Conservation (phyloP, 345 rosid species). For the Citrus unshiu region DNA sequence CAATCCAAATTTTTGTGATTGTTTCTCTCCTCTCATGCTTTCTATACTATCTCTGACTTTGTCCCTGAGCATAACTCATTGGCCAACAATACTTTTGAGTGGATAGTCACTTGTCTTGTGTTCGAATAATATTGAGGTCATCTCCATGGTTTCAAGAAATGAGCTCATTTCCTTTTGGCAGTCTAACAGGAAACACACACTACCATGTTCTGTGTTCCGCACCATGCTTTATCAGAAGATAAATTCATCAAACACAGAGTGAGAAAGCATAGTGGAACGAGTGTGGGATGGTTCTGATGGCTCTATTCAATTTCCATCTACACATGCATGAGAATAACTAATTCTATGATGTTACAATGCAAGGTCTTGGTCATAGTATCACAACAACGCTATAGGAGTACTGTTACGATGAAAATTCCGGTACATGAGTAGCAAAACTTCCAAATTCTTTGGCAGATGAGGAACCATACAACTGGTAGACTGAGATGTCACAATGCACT, state of each 20-base stretch:
- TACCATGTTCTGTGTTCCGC: background rate
- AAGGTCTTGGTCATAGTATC: background rate
- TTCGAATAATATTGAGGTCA: background rate
- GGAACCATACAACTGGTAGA: slow-evolving; percentile 10
- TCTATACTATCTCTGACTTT: no score
- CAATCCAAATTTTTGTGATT: no score
- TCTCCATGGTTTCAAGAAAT: background rate
- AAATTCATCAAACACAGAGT: no score
- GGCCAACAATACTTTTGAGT: no score
- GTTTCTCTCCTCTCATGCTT: no score
- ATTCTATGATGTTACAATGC: background rate
- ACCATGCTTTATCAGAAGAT: background rate
- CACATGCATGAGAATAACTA: background rate
- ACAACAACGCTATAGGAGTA: background rate
- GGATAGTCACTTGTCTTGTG: no score
- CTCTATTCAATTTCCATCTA: background rate
- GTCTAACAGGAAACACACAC: background rate
- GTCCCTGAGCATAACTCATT: no score
- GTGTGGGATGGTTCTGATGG: background rate
- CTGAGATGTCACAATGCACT: slow-evolving; percentile 11
- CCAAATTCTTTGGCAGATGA: background rate
- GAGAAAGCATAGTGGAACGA: background rate
- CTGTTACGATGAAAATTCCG: background rate
- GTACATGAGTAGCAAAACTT: background rate
- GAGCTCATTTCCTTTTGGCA: background rate